These are phyloP conservation scores for Shiraia bambusicola DNA, from an alignment of 2,329 filamentous ascomycete genomes.

Conservation along the genomic window DNA sequence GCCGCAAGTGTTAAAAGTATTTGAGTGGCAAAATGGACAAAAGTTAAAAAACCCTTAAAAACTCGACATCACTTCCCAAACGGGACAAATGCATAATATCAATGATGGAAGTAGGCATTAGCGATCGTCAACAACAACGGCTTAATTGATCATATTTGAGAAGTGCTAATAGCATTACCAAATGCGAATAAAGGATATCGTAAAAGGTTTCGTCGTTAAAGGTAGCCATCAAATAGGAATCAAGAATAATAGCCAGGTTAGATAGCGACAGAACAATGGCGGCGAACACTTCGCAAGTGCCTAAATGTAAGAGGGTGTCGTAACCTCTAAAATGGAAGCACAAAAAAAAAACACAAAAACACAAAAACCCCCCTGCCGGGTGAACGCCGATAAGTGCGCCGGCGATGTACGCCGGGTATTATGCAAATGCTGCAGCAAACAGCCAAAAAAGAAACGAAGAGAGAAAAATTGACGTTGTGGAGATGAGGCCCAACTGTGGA, in stretches of 20 bases:
- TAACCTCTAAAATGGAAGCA: constrained; percentile 8
- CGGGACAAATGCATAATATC: background rate
- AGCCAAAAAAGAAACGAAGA: constrained; percentile 7
- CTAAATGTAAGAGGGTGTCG: constrained; percentile 11
- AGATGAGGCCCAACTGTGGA: background rate
- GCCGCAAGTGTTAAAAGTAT: no score
- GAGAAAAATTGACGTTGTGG: no score
- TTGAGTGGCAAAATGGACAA: no score
- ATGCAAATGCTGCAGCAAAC: constrained; percentile 9
- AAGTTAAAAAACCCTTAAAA: no score
- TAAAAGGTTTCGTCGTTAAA: constrained; percentile 2
- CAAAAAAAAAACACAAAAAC: background rate
- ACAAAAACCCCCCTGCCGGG: no score
- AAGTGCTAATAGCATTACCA: constrained; percentile 4
- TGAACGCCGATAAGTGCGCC: no score
- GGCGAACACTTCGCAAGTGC: constrained; percentile 25
- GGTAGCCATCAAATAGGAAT: background rate
- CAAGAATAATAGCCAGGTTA: background rate
- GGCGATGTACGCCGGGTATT: constrained; percentile 18
- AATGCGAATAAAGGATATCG: constrained; percentile 4
- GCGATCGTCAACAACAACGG: no score
- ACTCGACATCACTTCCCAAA: no score
- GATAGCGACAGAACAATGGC: constrained; percentile 12
- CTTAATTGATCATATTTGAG: background rate
- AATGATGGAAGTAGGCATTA: no score